Conservation (phyloP, 306 rosid genomes). For the Hylodesmum podocarpum region DNA sequence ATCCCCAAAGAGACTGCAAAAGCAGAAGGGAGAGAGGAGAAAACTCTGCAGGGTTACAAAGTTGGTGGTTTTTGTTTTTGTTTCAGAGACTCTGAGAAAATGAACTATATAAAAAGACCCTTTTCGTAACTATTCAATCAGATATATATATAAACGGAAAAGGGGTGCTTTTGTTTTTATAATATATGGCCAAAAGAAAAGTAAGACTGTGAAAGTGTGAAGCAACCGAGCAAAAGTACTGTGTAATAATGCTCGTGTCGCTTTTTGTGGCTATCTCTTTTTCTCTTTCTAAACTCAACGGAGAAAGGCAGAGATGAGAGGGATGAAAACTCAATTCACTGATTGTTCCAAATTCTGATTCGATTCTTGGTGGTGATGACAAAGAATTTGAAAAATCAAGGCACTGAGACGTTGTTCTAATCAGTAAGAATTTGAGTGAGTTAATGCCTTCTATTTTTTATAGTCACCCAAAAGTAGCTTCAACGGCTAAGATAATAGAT, state of each 20-base stretch:
- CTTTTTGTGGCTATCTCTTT: slow-evolving; percentile 8
- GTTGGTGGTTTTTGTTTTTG: slow-evolving; percentile 14
- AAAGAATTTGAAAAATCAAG: slow-evolving; percentile 56
- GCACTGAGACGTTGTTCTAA: slow-evolving; percentile 61
- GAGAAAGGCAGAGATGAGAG: slow-evolving; percentile 13
- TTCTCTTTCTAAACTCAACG: neutral
- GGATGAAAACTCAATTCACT: slow-evolving; percentile 48
- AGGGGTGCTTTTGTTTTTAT: slow-evolving; percentile 7
- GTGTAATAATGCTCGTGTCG: slow-evolving; percentile 12
- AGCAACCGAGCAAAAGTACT: slow-evolving; percentile 5
- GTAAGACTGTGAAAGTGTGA: slow-evolving; percentile 11
- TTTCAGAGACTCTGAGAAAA: slow-evolving; percentile 14
- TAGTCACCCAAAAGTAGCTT: neutral
- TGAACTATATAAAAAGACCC: slow-evolving; percentile 45
- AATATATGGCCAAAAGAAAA: slow-evolving; percentile 17
- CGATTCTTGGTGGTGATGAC: slow-evolving; percentile 58
- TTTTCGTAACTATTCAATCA: slow-evolving; percentile 44
- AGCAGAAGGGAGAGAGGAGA: neutral
- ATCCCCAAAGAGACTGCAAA: slow-evolving; percentile 27
- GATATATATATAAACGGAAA: slow-evolving; percentile 18
- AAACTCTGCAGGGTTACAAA: slow-evolving; percentile 13
- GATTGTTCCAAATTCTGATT: slow-evolving; percentile 54
- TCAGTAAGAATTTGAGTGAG: slow-evolving; percentile 32
- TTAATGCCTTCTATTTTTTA: neutral
- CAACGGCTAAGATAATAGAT: slow-evolving; percentile 31